Base-by-base conservation (phyloP, 345 rosid species). In the Psidium guajava region DNA sequence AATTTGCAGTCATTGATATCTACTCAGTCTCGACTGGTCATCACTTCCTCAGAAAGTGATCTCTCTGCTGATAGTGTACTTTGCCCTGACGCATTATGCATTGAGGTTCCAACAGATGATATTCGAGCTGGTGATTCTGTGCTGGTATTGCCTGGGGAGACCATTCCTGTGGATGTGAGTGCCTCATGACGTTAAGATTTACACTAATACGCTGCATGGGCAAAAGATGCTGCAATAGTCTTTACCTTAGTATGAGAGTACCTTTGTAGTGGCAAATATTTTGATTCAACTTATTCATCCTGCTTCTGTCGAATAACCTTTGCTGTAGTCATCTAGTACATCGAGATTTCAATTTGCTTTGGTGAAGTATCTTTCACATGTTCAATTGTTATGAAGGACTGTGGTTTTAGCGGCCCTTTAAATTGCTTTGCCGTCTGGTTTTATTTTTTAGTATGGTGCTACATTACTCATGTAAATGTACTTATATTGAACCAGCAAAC, bases 101-200 rank as follows among this genome's bases (percentile, higher is more conserved):
- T 92, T 86, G 95, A 91, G 88, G 96, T 97, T 85, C 92, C 98
- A 81, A 93, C 95, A 86, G 98, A 95, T 92, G 96, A 93, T 85
- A 91, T 97, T 86, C 94, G 96, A 85, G 94, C 93, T 89, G 99
- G 99, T 84, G 99, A 95, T 90, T 88, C 93, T 3, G 88, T 95
- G 81, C 89, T 97, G 90, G 96, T 97, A 86, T 91, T 97, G 87
- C 98, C 99, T 84, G 98, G 98, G 83, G 99, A 97, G 95, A 92
- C 95, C 13, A 93, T 97, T 91, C 98, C 98, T 86, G 92, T 95
- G n/a, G 98, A 97, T 92, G 98, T 97, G 92, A 91, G 95, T 87
- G 53, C 80, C 80, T 81, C 80, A 44, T 81, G 86, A 81, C 82
- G 84, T 86, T 54, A 32, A 47, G 81, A 69, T 36, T 69, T 40